Base-by-base conservation (phyloP, 495 filamentous ascomycete genomes). In the Hyaloscypha variabilis region DNA sequence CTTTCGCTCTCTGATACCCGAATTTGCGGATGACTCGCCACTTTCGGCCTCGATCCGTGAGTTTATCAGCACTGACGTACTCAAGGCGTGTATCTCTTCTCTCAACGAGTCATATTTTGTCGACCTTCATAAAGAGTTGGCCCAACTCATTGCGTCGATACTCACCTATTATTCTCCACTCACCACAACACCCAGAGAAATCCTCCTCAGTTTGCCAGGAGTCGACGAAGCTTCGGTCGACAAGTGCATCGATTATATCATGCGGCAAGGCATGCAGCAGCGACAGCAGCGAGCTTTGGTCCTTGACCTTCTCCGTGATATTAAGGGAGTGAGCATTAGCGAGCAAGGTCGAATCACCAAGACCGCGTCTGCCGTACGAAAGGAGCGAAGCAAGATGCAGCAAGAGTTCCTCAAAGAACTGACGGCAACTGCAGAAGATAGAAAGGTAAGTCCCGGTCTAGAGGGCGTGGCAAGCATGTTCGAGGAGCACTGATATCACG, bases 61-160 rank as follows among this genome's bases (percentile, higher is more conserved):
- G 72, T 99, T 95, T 69, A 93, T 98, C 69, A 90, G 83, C 63
- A 89, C 85, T 29, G 91, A 96, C 65, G 91, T 94, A 4, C 82
- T 96, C 25, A 90, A 89, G 78, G 87, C 90, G 0, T 91, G 88
- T 66, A 91, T 96, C 75, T 90, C 92, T 24, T 94, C 91, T 17
- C 83, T 99, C 31, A 89, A 98, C 75, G 95, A 98, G 62, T 86
- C 92, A 1, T 97, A 98, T 73, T 98, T 98, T 69, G 94, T 97
- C 49, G 95, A 99, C 63, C 86, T 94, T 71, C 95, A 99, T 71
- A 96, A 93, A 75, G 95, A 98, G 39, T 84, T 98, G 11, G 95
- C 92, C 17, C 82, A 88, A 36, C 83, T 97, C 5, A 97, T 99
- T 68, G 93, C 93, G 2, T 84, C 87, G 6, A 95, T 97, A 62